A percentile compares a stretch with the other conserved stretches of the same genome.
phyloP scores from a whole-genome alignment of 2,329 filamentous ascomycete species.

The Aspergillus ochraceus region DNA sequence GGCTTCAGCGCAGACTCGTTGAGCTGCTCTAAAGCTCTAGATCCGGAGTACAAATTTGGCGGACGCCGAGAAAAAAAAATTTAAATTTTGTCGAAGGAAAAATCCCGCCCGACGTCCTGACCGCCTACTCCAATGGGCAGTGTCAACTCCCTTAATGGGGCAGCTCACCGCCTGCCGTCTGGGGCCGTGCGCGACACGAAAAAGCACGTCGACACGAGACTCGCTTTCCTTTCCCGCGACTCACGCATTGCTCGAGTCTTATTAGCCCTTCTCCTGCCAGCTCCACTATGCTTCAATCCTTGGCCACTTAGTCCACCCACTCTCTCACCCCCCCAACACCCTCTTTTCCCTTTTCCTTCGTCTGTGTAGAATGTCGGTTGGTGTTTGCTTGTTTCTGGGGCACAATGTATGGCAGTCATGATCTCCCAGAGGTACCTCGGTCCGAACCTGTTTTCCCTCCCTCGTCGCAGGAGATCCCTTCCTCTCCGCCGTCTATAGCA shows the following conservation, averaged over 20 bases:
- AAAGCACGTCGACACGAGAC: constrained; percentile 26
- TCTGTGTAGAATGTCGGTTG: constrained; percentile 23
- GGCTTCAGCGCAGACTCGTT: constrained; percentile 25
- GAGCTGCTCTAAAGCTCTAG: constrained; percentile 26
- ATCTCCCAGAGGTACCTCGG: constrained; percentile 34
- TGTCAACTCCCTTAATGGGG: constrained; percentile 4
- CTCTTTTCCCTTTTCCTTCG: constrained; percentile 1
- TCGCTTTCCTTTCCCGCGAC: constrained; percentile 1
- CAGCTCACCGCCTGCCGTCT: constrained; percentile 18
- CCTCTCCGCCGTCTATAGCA: constrained; percentile 43
- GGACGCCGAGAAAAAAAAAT: constrained; percentile 20
- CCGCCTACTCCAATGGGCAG: constrained; percentile 17
- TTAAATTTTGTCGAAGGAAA: constrained; percentile 20
- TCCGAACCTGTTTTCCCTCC: constrained; percentile 37
- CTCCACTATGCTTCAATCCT: constrained; percentile 23
- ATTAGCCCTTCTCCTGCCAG: constrained; percentile 9
- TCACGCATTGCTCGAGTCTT: constrained; percentile 4
- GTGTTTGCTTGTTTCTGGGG: constrained; percentile 16
- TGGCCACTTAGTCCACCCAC: constrained; percentile 9
- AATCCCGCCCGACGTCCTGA: constrained; percentile 11
- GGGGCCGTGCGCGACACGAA: constrained; percentile 25
- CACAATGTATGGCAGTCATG: constrained; percentile 34
- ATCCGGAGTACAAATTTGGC: constrained; percentile 12
- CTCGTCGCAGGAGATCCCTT: constrained; percentile 37
- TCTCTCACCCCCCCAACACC: constrained; percentile 1